These are phyloP conservation scores for Chaetomiaceae sp. DNA, from an alignment of 2,329 filamentous ascomycete species.

Conservation along the genomic window DNA sequence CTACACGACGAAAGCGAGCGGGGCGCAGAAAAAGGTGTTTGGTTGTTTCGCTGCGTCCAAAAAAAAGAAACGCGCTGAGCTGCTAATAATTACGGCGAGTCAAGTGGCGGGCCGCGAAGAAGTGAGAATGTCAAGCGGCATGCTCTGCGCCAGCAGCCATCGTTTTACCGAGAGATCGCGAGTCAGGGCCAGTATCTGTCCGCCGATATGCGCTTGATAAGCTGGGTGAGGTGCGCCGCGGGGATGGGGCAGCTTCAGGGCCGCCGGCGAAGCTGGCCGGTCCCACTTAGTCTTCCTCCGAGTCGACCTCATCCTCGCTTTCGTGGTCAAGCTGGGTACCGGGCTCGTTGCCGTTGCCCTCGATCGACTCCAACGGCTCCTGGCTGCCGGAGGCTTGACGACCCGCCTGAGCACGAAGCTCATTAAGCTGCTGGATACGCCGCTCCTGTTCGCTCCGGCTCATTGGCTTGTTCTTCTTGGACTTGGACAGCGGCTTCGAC, in stretches of 20 bases:
- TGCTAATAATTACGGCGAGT: not conserved
- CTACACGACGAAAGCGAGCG: conserved; percentile 19
- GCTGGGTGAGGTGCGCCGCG: no score
- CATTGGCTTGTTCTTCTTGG: conserved; percentile 75
- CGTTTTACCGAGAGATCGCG: no score
- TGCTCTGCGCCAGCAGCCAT: no score
- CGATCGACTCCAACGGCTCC: conserved; percentile 39
- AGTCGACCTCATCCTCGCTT: conserved; percentile 53
- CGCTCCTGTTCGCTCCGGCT: conserved; percentile 66
- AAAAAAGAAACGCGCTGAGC: not conserved
- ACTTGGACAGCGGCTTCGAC: conserved; percentile 40
- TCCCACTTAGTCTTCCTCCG: conserved; percentile 41
- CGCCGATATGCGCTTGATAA: not conserved
- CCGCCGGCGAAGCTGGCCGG: no score
- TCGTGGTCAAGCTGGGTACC: conserved; percentile 30
- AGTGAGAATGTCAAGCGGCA: not conserved
- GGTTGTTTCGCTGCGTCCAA: not conserved
- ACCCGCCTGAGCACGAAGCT: conserved; percentile 51
- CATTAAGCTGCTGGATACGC: conserved; percentile 59
- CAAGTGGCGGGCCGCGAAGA: not conserved
- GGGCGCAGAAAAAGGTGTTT: not conserved
- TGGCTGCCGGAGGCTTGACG: conserved; percentile 46
- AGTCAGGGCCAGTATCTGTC: not conserved
- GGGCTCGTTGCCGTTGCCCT: conserved; percentile 29
- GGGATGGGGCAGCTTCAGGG: no score